phyloP scores from a whole-genome alignment of 345 rosid genomes.

The Crucihimalaya himalaica region DNA sequence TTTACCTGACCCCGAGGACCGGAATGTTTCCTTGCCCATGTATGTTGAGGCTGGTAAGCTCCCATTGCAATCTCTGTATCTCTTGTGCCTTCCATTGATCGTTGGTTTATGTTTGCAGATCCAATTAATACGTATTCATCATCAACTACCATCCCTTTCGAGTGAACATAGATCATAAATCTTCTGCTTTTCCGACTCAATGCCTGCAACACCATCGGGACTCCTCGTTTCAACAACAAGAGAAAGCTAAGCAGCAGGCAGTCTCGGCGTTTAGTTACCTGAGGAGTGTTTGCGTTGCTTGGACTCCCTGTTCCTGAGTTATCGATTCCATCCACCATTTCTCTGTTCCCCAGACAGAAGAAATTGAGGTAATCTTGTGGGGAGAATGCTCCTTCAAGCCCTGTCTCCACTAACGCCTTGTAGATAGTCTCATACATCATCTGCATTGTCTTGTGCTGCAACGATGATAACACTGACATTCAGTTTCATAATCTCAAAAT shows the following conservation, averaged over 20 bases:
- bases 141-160: slow-evolving; percentile 93
- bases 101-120: slow-evolving; percentile 91
- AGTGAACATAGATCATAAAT: slow-evolving; percentile 86
- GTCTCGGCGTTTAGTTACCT: slow-evolving; percentile 41
- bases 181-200: slow-evolving; percentile 59
- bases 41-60: slow-evolving; percentile 80
- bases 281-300: slow-evolving; percentile 53
- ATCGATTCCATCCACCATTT: slow-evolving; percentile 47
- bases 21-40: slow-evolving; percentile 50
- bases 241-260: slow-evolving; percentile 2
- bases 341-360: slow-evolving; percentile 91
- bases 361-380: slow-evolving; percentile 85
- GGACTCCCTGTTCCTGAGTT: slow-evolving; percentile 36
- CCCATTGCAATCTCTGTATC: slow-evolving; percentile 98
- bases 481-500: slow-evolving; percentile 6
- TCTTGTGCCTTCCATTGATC: slow-evolving; percentile 88
- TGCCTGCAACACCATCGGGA: slow-evolving; percentile 42
- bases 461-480: slow-evolving; percentile 21
- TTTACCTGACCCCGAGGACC: slow-evolving; percentile 70
- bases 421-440: slow-evolving; percentile 88
- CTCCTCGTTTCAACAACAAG: slow-evolving; percentile 5
- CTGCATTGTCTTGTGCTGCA: slow-evolving; percentile 88
- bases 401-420: slow-evolving; percentile 73
- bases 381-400: slow-evolving; percentile 61
- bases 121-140: slow-evolving; percentile 83